These are phyloP conservation scores for Saturnispora quitensis DNA, from an alignment of 805 yeast species.

Conservation along the genomic window DNA sequence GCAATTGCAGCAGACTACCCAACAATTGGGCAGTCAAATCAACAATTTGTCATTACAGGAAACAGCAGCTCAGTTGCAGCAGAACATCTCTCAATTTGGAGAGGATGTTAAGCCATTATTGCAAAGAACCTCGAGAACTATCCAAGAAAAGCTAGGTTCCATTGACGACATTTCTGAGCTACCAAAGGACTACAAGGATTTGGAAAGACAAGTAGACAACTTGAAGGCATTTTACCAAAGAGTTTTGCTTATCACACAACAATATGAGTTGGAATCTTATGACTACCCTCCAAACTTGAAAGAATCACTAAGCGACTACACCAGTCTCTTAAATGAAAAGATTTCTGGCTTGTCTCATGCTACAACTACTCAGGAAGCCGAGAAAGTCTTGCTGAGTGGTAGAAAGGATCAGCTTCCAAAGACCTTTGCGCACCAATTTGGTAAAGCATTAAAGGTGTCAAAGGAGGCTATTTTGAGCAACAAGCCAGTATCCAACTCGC, in stretches of 20 bases:
- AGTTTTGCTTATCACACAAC: constrained; percentile 41
- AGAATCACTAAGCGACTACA: constrained; percentile 56
- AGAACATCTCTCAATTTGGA: constrained; percentile 23
- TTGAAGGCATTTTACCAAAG: constrained; percentile 51
- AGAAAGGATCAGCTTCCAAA: constrained; percentile 41
- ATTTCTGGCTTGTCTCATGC: constrained; percentile 54
- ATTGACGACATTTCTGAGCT: constrained; percentile 63
- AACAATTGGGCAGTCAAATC: constrained; percentile 16
- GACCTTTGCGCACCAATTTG: constrained; percentile 65
- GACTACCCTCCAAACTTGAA: constrained; percentile 76
- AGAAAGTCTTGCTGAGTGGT: constrained; percentile 37
- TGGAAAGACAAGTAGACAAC: constrained; percentile 60
- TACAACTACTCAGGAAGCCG: constrained; percentile 59
- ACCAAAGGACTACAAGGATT: constrained; percentile 60
- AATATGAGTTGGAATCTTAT: constrained; percentile 66
- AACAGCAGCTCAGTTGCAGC: constrained; percentile 29
- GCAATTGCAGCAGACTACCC: constrained; percentile 17
- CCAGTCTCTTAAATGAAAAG: constrained; percentile 46
- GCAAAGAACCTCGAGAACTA: constrained; percentile 47
- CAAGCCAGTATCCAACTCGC: constrained; percentile 8
- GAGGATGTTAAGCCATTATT: constrained; percentile 43
- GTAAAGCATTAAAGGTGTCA: constrained; percentile 45
- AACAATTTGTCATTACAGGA: constrained; percentile 28
- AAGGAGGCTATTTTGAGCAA: constrained; percentile 31
- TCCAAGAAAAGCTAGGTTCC: constrained; percentile 52